Base-by-base conservation (phyloP, 2,329 filamentous ascomycete genomes). In the Botrytis aclada region DNA sequence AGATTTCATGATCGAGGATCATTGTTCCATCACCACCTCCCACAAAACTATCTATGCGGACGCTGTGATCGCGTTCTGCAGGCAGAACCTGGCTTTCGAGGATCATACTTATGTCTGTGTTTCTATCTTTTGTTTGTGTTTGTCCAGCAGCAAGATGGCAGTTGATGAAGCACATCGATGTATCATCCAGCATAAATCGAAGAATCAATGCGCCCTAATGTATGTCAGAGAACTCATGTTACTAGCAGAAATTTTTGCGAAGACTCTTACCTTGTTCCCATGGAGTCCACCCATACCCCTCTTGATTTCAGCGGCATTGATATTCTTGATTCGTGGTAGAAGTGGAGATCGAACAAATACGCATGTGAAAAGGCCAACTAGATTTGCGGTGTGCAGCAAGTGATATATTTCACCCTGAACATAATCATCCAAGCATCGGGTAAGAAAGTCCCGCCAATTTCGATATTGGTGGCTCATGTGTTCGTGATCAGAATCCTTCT, bases 381-480 rank as follows among this genome's bases (percentile, higher is more conserved):
- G 88, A 76, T 94, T 94, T 8, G 94, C 91, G 3, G 93, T 96
- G 78, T 98, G 94, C 12, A 99, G 85, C 8, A 97, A 87, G 64
- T 94, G 90, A 80, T 98, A 99, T 20, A 93, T 85, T 75, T 94
- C 89, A 71, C 92, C 88, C 0, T 93, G 92, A 88, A 96, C 93
- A 78, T 91, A 90, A 77, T 97, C 93, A 79, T 97, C 93, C 56
- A 99, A 85, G 70, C 90, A 90, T 74, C 93, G 89, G 58, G 92
- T 90, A 43, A 99, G 85, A 81, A 97, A 95, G 81, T 98, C 94
- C 79, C 94, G 89, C 96, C 96, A 99, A 74, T 97, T 94, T 75
- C 96, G 93, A 82, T 99, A 99, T 80, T 98, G 95, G 77, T 97
- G 95, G 82, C 94, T 97, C 93, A 98, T 98, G 77, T 95, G 89